Conservation (phyloP, 352 stramenopile species). For the Phytophthora multivora region DNA sequence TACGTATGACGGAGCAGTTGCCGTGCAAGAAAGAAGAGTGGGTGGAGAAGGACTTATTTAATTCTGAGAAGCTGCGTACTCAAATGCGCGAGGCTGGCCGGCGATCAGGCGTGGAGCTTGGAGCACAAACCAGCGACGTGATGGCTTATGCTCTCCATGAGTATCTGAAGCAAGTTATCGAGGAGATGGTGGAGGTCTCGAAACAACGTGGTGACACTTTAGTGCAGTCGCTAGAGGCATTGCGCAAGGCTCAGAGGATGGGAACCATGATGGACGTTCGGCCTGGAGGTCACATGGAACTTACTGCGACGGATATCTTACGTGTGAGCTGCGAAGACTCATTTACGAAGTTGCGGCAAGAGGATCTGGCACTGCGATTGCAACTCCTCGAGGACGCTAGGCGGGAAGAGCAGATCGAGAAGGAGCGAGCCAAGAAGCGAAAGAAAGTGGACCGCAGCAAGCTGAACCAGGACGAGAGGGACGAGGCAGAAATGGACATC, state of each 20-base stretch:
- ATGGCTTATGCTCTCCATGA: conserved; percentile 86
- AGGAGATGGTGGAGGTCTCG: conserved; percentile 85
- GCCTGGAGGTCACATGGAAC: conserved; percentile 37
- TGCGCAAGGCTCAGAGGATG: conserved; percentile 49
- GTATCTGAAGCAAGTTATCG: conserved; percentile 86
- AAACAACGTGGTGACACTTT: conserved; percentile 73
- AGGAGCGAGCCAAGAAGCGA: conserved; percentile 84
- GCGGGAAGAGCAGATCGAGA: conserved; percentile 74
- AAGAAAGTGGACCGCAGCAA: conserved; percentile 88
- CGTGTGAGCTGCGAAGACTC: conserved; percentile 86
- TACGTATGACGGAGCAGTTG: conserved; percentile 51
- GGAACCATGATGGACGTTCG: conserved; percentile 19
- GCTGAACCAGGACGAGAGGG: conserved; percentile 75
- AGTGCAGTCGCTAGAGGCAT: conserved; percentile 50
- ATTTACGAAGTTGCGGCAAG: conserved; percentile 65
- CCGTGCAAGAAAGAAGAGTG: conserved; percentile 80
- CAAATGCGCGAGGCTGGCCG: conserved; percentile 62
- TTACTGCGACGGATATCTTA: conserved; percentile 82
- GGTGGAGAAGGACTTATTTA: conserved; percentile 85
- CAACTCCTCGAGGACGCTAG: conserved; percentile 80
- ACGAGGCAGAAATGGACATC: conserved; percentile 88
- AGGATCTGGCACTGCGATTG: conserved; percentile 63
- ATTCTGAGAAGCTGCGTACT: conserved; percentile 54
- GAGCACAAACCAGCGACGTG: conserved; percentile 64
- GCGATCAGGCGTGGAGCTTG: conserved; percentile 60